Conservation (phyloP, 345 rosid species). For the Gossypium mustelinum region DNA sequence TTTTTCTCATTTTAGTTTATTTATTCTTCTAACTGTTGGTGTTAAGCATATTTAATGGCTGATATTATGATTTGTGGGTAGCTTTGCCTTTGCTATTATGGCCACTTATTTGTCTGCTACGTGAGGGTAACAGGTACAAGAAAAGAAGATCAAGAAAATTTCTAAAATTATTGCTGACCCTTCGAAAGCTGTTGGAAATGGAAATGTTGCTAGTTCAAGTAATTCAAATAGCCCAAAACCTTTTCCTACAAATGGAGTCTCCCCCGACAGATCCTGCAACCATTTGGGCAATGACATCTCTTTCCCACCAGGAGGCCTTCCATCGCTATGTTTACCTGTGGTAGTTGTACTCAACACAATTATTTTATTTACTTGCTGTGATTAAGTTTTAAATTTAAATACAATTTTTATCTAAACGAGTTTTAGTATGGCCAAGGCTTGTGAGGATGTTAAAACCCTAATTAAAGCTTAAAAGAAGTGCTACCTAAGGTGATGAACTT, state of each 20-base stretch:
- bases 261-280: conserved; percentile 28
- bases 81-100: background rate
- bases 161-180: conserved; percentile 67
- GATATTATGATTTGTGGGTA: background rate
- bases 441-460: background rate
- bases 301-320: conserved; percentile 58
- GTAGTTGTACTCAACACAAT: conserved; percentile 57
- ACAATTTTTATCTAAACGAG: background rate
- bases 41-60: conserved; percentile 7
- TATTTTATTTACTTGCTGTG: conserved; percentile 9
- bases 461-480: background rate
- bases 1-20: conserved; percentile 1
- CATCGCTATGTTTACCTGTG: conserved; percentile 77
- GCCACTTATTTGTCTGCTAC: background rate
- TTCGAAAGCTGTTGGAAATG: conserved; percentile 43
- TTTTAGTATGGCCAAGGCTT: background rate
- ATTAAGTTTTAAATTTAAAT: background rate
- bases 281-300: conserved; percentile 43
- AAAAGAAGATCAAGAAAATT: conserved; percentile 87
- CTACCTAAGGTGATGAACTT: background rate
- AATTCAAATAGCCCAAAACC: conserved; percentile 32
- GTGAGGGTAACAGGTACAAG: conserved; percentile 63
- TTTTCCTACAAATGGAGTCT: conserved; percentile 54
- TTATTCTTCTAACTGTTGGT: background rate
- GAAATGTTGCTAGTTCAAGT: conserved; percentile 42